Conservation (phyloP, 2,329 filamentous ascomycete genomes). For the Scortechinia acanthostroma region DNA sequence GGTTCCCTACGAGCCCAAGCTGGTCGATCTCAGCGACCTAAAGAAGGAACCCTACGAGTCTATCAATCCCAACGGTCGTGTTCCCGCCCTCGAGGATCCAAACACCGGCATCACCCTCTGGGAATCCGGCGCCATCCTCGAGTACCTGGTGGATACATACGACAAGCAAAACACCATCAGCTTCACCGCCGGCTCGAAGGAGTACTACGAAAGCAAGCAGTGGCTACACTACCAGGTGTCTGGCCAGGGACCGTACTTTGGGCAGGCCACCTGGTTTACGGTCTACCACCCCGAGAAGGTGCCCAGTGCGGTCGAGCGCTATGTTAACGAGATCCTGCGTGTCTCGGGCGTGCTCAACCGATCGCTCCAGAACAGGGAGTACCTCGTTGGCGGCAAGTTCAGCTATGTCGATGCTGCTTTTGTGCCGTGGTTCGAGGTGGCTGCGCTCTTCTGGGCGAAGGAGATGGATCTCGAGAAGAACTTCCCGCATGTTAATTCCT, state of each 20-base stretch:
- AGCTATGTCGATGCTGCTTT: slow-evolving; percentile 29
- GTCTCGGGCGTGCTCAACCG: slow-evolving; percentile 34
- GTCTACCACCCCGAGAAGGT: slow-evolving; percentile 29
- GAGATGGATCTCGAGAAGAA: slow-evolving; percentile 14
- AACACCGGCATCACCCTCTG: slow-evolving; percentile 32
- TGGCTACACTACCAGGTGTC: slow-evolving; percentile 33
- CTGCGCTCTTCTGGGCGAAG: background rate
- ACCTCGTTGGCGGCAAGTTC: slow-evolving; percentile 30
- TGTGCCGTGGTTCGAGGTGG: slow-evolving; percentile 16
- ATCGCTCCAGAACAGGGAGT: slow-evolving; percentile 21
- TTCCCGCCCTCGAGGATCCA: slow-evolving; percentile 31
- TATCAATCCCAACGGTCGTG: slow-evolving; percentile 4
- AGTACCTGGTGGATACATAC: slow-evolving; percentile 31
- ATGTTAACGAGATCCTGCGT: slow-evolving; percentile 34
- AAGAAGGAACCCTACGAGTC: background rate
- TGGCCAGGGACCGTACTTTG: slow-evolving; percentile 34
- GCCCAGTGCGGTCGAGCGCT: slow-evolving; percentile 32
- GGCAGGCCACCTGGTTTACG: slow-evolving; percentile 27
- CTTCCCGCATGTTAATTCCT: slow-evolving; percentile 16
- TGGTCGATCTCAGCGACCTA: background rate
- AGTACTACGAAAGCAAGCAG: slow-evolving; percentile 22
- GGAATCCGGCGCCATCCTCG: slow-evolving; percentile 36
- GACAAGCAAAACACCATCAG: slow-evolving; percentile 24
- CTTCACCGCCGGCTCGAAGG: slow-evolving; percentile 17
- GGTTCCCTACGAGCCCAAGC: slow-evolving; percentile 11